A percentile compares a stretch with the other conserved stretches of the same genome.
These are phyloP conservation scores for Favolaschia claudopus DNA, from an alignment of 768 basidiomycete species.

Conservation along the genomic window DNA sequence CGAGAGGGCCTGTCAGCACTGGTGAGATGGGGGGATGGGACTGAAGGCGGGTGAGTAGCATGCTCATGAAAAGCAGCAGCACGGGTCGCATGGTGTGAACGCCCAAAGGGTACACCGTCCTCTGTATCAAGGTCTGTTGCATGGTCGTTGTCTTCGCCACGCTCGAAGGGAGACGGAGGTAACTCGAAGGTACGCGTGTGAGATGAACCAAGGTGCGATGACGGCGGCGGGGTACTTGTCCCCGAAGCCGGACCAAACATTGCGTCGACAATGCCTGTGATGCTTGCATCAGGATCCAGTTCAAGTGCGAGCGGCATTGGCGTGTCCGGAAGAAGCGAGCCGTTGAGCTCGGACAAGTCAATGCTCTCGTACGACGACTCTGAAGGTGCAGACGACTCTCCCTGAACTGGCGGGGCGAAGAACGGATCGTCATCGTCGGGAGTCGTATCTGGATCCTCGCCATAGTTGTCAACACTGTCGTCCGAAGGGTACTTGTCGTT, in stretches of 20 bases:
- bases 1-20: constrained; percentile 1
- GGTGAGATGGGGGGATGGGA: constrained; percentile 40
- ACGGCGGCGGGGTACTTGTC: constrained; percentile 55
- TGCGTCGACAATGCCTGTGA: constrained; percentile 76
- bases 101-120: constrained; percentile 69
- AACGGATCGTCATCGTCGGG: constrained; percentile 56
- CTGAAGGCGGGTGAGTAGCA: constrained; percentile 40
- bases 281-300: constrained; percentile 62
- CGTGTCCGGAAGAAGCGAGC: constrained; percentile 36
- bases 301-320: constrained; percentile 41
- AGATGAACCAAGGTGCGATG: constrained; percentile 24
- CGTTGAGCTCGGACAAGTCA: constrained; percentile 49
- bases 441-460: constrained; percentile 35
- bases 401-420: constrained; percentile 45
- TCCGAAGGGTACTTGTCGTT: constrained; percentile 53
- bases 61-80: constrained; percentile 51
- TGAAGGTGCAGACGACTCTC: constrained; percentile 35
- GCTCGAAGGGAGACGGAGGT: constrained; percentile 10
- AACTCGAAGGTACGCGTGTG: constrained; percentile 18
- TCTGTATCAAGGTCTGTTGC: constrained; percentile 69
- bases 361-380: constrained; percentile 54
- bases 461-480: constrained; percentile 37
- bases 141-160: constrained; percentile 35
- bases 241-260: constrained; percentile 57
- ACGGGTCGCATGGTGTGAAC: constrained; percentile 67